Percentiles rank a stretch among this genome's conserved stretches.
Conservation (phyloP, 1,284 basidiomycete genomes). For the Sanguinoderma infundibulare region DNA sequence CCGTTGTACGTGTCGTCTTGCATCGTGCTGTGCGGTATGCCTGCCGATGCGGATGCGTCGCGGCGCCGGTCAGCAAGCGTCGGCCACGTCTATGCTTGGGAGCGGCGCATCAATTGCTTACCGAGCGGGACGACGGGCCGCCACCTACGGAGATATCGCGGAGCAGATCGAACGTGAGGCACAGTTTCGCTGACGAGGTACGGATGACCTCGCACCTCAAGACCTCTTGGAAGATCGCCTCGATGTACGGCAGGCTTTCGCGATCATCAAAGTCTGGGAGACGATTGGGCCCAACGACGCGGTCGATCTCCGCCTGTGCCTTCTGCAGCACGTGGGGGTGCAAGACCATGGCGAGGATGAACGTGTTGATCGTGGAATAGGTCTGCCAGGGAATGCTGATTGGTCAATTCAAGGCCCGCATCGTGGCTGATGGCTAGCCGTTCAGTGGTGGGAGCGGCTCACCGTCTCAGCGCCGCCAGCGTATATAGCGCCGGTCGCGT, state of each 20-base stretch:
- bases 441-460: neutral
- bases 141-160: slow-evolving; percentile 18
- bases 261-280: slow-evolving; percentile 38
- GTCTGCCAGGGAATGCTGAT: slow-evolving; percentile 18
- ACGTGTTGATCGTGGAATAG: slow-evolving; percentile 25
- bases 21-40: slow-evolving; percentile 30
- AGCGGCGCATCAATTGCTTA: neutral
- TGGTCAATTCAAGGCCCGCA: neutral
- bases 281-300: slow-evolving; percentile 35
- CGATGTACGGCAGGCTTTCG: slow-evolving; percentile 39
- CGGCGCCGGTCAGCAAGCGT: neutral
- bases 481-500: slow-evolving; percentile 21
- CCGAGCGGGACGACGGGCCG: slow-evolving; percentile 26
- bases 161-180: neutral
- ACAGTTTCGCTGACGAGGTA: neutral
- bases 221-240: slow-evolving; percentile 32
- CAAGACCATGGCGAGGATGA: slow-evolving; percentile 34
- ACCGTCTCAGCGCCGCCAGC: slow-evolving; percentile 26
- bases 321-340: slow-evolving; percentile 37
- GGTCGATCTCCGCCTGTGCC: slow-evolving; percentile 41
- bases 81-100: neutral
- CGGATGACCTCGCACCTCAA: slow-evolving; percentile 13
- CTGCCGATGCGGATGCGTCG: slow-evolving; percentile 3
- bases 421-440: neutral
- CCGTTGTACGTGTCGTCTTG: slow-evolving; percentile 30